Evolutionary conservation across 345 rosid species (phyloP).

Genomic region (Boechera divaricarpa): DNA sequence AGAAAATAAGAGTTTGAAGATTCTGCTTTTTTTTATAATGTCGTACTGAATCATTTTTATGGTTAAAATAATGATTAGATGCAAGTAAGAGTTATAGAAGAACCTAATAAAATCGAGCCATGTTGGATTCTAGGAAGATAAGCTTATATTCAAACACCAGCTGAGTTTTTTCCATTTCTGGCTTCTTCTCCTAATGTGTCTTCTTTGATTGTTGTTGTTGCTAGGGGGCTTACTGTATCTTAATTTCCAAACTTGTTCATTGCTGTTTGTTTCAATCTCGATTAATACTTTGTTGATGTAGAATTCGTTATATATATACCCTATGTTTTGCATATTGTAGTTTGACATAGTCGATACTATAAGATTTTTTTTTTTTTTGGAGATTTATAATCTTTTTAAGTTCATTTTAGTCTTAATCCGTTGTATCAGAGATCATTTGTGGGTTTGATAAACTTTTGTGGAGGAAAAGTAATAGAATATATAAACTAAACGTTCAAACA

Average conservation of each 20-base stretch:
- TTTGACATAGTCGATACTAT: too few species aligned
- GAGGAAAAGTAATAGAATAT: not conserved
- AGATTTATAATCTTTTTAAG: too few species aligned
- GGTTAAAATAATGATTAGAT: conserved; percentile 16
- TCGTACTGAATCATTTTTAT: not conserved
- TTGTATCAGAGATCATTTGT: conserved; percentile 13
- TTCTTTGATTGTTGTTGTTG: conserved; percentile 46
- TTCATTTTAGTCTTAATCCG: not conserved
- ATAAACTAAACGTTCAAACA: not conserved
- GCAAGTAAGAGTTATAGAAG: not conserved
- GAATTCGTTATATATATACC: too few species aligned
- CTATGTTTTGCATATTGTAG: too few species aligned
- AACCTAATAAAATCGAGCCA: conserved; percentile 32
- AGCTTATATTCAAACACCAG: conserved; percentile 60
- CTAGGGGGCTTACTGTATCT: conserved; percentile 48
- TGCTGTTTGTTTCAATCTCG: too few species aligned
- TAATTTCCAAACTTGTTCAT: too few species aligned
- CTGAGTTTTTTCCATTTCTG: conserved; percentile 49
- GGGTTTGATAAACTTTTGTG: not conserved
- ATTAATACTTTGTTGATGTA: too few species aligned
- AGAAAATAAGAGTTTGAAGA: not conserved
- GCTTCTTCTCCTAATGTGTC: conserved; percentile 47
- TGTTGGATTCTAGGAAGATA: conserved; percentile 41
- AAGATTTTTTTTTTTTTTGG: too few species aligned
- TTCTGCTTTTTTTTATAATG: not conserved